phyloP scores from a whole-genome alignment of 176 grass and related monocot species.

The Metroxylon sagu region DNA sequence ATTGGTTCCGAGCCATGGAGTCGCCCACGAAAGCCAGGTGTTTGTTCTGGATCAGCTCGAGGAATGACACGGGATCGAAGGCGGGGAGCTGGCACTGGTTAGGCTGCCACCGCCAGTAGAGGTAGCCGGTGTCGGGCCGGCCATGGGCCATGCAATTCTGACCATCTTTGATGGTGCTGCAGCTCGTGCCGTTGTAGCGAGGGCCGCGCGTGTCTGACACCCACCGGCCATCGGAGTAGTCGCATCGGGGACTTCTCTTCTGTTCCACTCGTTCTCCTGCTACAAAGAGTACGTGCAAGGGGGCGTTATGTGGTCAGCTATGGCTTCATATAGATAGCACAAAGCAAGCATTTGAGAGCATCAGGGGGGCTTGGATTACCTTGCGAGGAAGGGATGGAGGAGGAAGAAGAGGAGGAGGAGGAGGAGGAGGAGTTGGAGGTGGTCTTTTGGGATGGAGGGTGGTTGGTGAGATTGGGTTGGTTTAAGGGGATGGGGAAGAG shows the following conservation, averaged over 20 bases:
- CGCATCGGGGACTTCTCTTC: slow-evolving; percentile 18
- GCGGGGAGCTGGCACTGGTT: slow-evolving; percentile 37
- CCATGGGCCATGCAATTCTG: slow-evolving; percentile 93
- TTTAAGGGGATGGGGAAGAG: slow-evolving; percentile 4
- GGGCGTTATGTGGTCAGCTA: neutral
- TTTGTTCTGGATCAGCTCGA: slow-evolving; percentile 37
- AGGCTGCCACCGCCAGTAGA: slow-evolving; percentile 69
- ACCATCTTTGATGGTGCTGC: slow-evolving; percentile 65
- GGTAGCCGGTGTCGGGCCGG: slow-evolving; percentile 70
- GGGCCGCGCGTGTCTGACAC: slow-evolving; percentile 34
- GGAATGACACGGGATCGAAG: slow-evolving; percentile 52
- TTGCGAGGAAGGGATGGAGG: neutral
- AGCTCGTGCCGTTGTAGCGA: slow-evolving; percentile 51
- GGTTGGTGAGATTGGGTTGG: neutral
- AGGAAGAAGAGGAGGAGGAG: slow-evolving; percentile 8
- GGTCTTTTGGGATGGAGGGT: too few species aligned
- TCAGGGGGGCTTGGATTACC: neutral
- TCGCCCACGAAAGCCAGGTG: slow-evolving; percentile 78
- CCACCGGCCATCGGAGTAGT: slow-evolving; percentile 66
- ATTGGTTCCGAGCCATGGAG: slow-evolving; percentile 80
- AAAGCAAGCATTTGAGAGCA: neutral
- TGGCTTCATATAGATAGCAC: too few species aligned
- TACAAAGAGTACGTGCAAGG: neutral
- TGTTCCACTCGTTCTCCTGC: neutral
- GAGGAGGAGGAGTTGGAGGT: slow-evolving; percentile 18